Conservation (phyloP, 345 rosid species). For the Dipteronia dyeriana region DNA sequence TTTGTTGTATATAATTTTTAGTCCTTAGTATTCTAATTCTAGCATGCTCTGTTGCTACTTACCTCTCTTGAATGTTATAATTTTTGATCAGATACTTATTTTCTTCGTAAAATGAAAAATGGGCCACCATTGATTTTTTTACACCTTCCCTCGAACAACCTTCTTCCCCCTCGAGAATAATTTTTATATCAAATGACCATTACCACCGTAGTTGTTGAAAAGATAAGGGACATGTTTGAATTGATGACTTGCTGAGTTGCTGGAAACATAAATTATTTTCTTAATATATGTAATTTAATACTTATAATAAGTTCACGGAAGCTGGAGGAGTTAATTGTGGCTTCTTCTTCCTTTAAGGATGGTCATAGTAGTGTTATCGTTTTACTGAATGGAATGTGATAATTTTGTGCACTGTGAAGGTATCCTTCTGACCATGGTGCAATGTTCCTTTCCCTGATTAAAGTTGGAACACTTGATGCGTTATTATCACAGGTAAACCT, state of each 20-base stretch:
- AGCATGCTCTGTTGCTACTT: neutral
- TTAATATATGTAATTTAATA: neutral
- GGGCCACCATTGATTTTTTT: neutral
- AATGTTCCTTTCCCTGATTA: slow-evolving; percentile 43
- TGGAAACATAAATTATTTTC: neutral
- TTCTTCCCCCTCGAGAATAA: neutral
- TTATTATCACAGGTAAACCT: slow-evolving; percentile 51
- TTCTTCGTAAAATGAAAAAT: neutral
- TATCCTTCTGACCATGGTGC: slow-evolving; percentile 35
- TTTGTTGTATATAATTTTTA: neutral
- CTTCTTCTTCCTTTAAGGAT: neutral
- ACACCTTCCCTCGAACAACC: neutral
- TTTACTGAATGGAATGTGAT: neutral
- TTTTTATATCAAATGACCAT: neutral
- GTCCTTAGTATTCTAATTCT: neutral
- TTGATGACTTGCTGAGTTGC: slow-evolving; percentile 10
- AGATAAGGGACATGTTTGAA: neutral
- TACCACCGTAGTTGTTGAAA: neutral
- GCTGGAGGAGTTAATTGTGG: neutral
- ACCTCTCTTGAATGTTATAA: neutral
- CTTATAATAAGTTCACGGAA: neutral
- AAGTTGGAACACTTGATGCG: slow-evolving; percentile 43
- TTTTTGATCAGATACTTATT: neutral
- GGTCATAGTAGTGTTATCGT: neutral
- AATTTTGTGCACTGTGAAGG: slow-evolving; percentile 31